phyloP scores from a whole-genome alignment of 176 grass and related monocot species.

The Rhipidocladum racemiflorum region DNA sequence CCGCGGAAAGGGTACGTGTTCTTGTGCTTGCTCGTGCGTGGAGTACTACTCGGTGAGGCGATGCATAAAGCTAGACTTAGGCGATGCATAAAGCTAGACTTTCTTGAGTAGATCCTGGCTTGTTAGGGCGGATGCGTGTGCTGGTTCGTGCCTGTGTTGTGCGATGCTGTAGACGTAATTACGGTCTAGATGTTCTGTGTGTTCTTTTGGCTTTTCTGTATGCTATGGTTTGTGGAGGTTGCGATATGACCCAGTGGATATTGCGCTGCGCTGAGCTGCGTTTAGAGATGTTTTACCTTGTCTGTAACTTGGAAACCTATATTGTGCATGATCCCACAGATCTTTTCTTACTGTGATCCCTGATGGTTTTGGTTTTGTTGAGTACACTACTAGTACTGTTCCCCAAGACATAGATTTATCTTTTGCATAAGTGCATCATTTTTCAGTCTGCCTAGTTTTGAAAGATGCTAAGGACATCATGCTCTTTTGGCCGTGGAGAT shows the following conservation, averaged over 20 bases:
- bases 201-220: neutral
- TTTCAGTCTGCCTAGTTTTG: neutral
- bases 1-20: constrained; percentile 76
- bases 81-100: neutral
- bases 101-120: neutral
- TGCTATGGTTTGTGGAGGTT: neutral
- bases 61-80: neutral
- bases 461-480: neutral
- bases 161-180: no score
- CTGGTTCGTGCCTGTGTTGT: no score
- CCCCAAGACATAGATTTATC: neutral
- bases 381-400: no score
- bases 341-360: neutral
- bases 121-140: neutral
- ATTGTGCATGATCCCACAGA: no score
- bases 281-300: neutral
- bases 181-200: neutral
- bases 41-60: neutral
- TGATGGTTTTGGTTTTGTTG: neutral
- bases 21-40: neutral
- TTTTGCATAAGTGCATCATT: neutral
- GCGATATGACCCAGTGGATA: no score
- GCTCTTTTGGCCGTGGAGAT: no score
- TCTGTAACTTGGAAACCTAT: neutral
- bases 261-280: neutral